Base-by-base conservation (phyloP, 1,284 basidiomycete genomes). In the Leccinum fuscescens region DNA sequence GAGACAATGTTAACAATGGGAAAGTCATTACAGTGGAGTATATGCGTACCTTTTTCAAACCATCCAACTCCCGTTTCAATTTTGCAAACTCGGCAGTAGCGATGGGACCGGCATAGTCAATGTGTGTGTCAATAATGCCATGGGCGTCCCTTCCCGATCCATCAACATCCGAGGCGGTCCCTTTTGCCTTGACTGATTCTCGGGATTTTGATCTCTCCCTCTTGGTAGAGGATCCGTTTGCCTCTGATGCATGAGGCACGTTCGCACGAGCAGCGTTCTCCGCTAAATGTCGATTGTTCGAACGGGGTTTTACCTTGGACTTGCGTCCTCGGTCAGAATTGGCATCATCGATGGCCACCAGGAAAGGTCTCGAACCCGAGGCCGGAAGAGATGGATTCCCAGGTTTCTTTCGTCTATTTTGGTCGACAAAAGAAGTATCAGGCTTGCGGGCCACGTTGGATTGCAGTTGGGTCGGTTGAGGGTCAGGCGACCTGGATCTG, bases 1-100 rank as follows among this genome's bases (percentile, higher is more conserved):
- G 1, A 50, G 17, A 31, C n/a, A 8, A 74, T 58, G 72, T 79
- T 46, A 82, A 66, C 5, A 14, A 55, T 2, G 3, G n/a, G 8
- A 3, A 29, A 8, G 8, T 42, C 37, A 20, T 27, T n/a, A 27
- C 22, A 7, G 29, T 14, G 6, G 35, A 31, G 24, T 68, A 55
- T 64, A 64, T 66, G 61, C 65, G 67, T 64, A 87, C 88, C 70
- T 79, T 83, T 69, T 78, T 82, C 71, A 83, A 64, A 2, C 44
- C 55, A 49, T 81, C 80, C 8, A 80, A 54, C 57, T 81, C 79
- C 24, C 73, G 74, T 63, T 76, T 79, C 64, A 80, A 65, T 50
- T 70, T 72, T 5, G 65, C 64, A 44, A 73, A 71, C 51, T 81
- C 79, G 17, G 72, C 70, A 7, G 69, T 62, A 2, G 73, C 62